These are phyloP conservation scores for Cyberlindnera veronae DNA, from an alignment of 805 yeast genomes.

Conservation along the genomic window DNA sequence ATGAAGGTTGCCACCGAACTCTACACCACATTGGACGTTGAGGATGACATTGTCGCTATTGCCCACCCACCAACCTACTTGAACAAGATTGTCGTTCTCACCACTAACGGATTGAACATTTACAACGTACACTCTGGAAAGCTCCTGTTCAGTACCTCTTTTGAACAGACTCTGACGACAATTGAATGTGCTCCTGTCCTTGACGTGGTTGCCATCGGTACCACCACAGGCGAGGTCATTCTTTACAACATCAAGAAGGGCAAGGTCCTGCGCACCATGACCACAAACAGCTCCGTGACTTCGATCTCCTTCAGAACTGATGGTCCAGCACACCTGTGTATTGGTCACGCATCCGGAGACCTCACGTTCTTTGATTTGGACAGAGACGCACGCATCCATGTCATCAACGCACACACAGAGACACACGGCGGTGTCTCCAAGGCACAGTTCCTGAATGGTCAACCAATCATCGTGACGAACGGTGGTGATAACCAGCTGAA, in stretches of 20 bases:
- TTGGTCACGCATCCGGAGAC: constrained; percentile 78
- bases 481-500: constrained; percentile 90
- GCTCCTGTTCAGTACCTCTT: constrained; percentile 53
- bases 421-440: constrained; percentile 72
- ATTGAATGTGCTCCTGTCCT: constrained; percentile 83
- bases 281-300: constrained; percentile 36
- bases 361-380: constrained; percentile 81
- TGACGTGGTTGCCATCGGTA: constrained; percentile 79
- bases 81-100: constrained; percentile 84
- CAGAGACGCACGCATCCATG: constrained; percentile 68
- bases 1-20: constrained; percentile 52
- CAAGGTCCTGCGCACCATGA: constrained; percentile 48
- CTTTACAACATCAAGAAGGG: constrained; percentile 70
- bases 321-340: constrained; percentile 77
- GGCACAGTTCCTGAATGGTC: constrained; percentile 80
- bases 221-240: constrained; percentile 59
- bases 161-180: constrained; percentile 58
- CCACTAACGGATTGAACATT: constrained; percentile 56
- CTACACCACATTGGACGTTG: constrained; percentile 60
- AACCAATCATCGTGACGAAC: constrained; percentile 81
- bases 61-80: constrained; percentile 88
- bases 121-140: constrained; percentile 79
- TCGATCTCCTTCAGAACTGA: constrained; percentile 89
- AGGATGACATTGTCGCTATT: constrained; percentile 68
- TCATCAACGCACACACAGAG: constrained; percentile 70